Evolutionary conservation across 139 green algal species (phyloP), one percentile per base, ranked within the genome.

Genomic region (Closterium sp.): DNA sequence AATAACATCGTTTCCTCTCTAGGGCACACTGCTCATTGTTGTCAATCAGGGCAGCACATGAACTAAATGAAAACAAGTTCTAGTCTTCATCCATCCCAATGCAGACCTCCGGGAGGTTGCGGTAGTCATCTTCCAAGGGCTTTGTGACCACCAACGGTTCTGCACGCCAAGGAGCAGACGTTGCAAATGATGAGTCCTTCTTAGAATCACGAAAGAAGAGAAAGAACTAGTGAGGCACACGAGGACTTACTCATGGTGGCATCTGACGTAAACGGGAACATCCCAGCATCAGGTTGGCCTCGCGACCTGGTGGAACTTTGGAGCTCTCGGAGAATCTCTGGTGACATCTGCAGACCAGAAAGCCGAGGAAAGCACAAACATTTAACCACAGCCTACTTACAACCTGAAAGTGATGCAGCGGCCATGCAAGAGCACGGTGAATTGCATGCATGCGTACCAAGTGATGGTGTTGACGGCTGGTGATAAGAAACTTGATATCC

Each of bases 271-370:
- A 30, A 91, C 25, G 69, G 8, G 23, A 91, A 89, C 87, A 85
- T 31, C 19, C 35, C 33, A 36, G 33, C 33, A 36, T 33, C 33
- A 36, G 33, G 85, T 9, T 36, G 28, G 21, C 85, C 85, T 33
- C 85, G 34, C 3, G 30, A 36, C 85, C 31, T 10, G 85, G 85
- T 36, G 55, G 85, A 86, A 86, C n/a, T 33, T 86, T 98, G 95
- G 36, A 99, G 93, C 95, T 99, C 98, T 0, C 98, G 95, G 35
- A 96, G 76, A 0, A 99, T 95, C 95, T 99, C 98, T 1, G 97
- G 97, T 0, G 96, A 97, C 25, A 97, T 95, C 87, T 93, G 90
- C 28, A 34, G 23, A 92, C 33, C 85, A 85, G 34, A 92, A 92
- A 31, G 33, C 43, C 89, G 55, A 34, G 3, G 16, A 12, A 88